These are phyloP conservation scores for Agaricus bisporus DNA, from an alignment of 768 basidiomycete species.

Conservation along the genomic window DNA sequence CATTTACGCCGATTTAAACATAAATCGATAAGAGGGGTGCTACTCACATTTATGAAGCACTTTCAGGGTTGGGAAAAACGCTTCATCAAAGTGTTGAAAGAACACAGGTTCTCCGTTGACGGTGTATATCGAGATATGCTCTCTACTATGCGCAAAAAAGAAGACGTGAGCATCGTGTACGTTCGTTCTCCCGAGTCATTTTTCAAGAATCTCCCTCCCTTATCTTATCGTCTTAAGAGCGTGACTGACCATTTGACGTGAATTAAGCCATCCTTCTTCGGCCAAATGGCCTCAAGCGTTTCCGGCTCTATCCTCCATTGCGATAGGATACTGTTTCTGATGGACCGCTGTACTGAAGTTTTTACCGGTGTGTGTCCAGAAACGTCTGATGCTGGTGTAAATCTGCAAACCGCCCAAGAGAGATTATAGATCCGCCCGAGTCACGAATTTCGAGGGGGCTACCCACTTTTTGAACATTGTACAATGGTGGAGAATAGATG, in stretches of 20 bases:
- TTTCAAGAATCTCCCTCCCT: neutral
- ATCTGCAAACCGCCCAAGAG: slow-evolving; percentile 35
- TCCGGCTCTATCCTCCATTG: slow-evolving; percentile 82
- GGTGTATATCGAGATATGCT: slow-evolving; percentile 91
- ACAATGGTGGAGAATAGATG: neutral
- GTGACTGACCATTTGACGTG: slow-evolving; percentile 87
- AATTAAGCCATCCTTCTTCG: slow-evolving; percentile 93
- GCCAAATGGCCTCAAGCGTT: slow-evolving; percentile 89
- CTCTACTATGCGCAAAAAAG: slow-evolving; percentile 58
- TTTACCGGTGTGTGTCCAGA: slow-evolving; percentile 89
- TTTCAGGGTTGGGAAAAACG: slow-evolving; percentile 82
- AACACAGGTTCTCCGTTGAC: slow-evolving; percentile 83
- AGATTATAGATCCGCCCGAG: slow-evolving; percentile 5
- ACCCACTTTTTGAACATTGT: slow-evolving; percentile 73
- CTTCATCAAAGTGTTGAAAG: slow-evolving; percentile 96
- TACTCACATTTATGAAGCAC: slow-evolving; percentile 86
- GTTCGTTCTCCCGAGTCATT: slow-evolving; percentile 5
- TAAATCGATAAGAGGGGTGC: neutral
- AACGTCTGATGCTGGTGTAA: slow-evolving; percentile 72
- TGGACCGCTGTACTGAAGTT: slow-evolving; percentile 86
- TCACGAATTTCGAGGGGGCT: slow-evolving; percentile 11
- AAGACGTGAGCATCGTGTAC: slow-evolving; percentile 5
- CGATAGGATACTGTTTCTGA: slow-evolving; percentile 71
- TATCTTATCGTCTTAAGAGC: slow-evolving; percentile 1
- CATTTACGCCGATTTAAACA: too few species aligned